phyloP scores from a whole-genome alignment of 2,329 filamentous ascomycete species.

The Ophiostoma triangulosporum region DNA sequence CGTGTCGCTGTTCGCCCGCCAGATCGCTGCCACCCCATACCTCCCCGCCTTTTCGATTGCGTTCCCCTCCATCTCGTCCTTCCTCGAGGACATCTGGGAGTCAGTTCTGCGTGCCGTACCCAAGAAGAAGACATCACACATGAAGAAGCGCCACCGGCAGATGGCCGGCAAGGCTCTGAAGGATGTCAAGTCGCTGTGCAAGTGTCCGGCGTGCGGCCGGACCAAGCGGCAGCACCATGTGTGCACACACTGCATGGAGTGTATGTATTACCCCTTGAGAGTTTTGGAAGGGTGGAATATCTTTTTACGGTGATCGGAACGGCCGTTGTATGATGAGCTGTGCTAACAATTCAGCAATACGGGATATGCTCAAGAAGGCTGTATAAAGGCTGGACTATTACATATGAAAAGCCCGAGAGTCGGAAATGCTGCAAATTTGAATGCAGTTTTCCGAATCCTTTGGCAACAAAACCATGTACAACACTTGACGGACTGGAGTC shows the following conservation, averaged over 20 bases:
- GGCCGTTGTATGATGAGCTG: background rate
- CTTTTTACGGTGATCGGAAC: background rate
- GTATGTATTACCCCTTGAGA: too few species aligned
- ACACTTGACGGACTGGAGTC: background rate
- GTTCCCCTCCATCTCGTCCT: slow-evolving; percentile 40
- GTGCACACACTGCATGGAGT: slow-evolving; percentile 57
- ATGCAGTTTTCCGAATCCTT: background rate
- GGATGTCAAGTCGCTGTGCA: slow-evolving; percentile 77
- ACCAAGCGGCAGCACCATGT: slow-evolving; percentile 79
- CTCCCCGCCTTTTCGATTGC: slow-evolving; percentile 24
- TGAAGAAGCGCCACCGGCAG: slow-evolving; percentile 84
- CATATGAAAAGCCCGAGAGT: background rate
- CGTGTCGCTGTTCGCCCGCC: slow-evolving; percentile 30
- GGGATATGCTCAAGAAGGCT: slow-evolving; percentile 22
- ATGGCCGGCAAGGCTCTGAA: slow-evolving; percentile 92
- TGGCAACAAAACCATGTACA: background rate
- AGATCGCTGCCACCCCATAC: slow-evolving; percentile 21
- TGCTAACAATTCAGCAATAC: slow-evolving; percentile 28
- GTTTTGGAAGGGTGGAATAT: too few species aligned
- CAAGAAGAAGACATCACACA: slow-evolving; percentile 97
- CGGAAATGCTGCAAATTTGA: background rate
- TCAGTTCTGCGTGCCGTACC: slow-evolving; percentile 83
- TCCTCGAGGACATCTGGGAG: slow-evolving; percentile 75
- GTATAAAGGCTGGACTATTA: background rate
- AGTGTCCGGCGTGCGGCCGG: slow-evolving; percentile 78